These are phyloP conservation scores for Monosporascus sp. DNA, from an alignment of 2,329 filamentous ascomycete genomes.

Conservation along the genomic window DNA sequence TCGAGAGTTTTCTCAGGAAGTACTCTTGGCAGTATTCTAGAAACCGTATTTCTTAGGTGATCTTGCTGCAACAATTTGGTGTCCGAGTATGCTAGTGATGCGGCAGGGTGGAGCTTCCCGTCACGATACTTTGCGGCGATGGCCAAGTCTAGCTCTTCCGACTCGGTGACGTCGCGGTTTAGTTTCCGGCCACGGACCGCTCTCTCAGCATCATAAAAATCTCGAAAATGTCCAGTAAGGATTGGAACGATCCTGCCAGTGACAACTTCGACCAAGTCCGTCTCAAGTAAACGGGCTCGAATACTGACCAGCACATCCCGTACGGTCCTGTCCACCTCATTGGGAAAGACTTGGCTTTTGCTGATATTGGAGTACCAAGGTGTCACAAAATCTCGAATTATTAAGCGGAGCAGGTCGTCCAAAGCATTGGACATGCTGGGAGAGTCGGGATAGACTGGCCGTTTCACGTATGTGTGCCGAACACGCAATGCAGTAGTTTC, in stretches of 20 bases:
- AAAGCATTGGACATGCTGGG: constrained; percentile 73
- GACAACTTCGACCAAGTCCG: constrained; percentile 79
- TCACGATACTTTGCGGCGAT: constrained; percentile 93
- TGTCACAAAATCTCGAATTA: constrained; percentile 77
- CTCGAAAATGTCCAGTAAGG: constrained; percentile 79
- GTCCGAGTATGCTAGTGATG: constrained; percentile 75
- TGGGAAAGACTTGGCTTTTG: constrained; percentile 69
- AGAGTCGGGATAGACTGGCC: constrained; percentile 69
- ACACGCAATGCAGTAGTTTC: constrained; percentile 63
- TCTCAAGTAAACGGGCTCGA: constrained; percentile 63
- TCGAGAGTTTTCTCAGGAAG: constrained; percentile 69
- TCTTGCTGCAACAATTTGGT: constrained; percentile 82
- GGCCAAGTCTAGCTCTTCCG: constrained; percentile 89
- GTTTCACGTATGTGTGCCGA: constrained; percentile 60
- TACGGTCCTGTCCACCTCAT: constrained; percentile 80
- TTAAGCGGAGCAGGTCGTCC: constrained; percentile 70
- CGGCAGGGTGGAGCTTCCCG: constrained; percentile 82
- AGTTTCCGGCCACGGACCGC: constrained; percentile 81
- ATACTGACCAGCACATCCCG: constrained; percentile 67
- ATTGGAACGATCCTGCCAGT: constrained; percentile 83
- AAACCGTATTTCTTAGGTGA: constrained; percentile 72
- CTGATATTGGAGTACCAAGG: constrained; percentile 90
- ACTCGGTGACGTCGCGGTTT: constrained; percentile 87
- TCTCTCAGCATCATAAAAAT: constrained; percentile 87
- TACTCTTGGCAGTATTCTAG: constrained; percentile 66